Evolutionary conservation across 768 basidiomycete species (phyloP), one percentile per base, ranked within the genome.

Genomic region (Tubosaeta sp.): DNA sequence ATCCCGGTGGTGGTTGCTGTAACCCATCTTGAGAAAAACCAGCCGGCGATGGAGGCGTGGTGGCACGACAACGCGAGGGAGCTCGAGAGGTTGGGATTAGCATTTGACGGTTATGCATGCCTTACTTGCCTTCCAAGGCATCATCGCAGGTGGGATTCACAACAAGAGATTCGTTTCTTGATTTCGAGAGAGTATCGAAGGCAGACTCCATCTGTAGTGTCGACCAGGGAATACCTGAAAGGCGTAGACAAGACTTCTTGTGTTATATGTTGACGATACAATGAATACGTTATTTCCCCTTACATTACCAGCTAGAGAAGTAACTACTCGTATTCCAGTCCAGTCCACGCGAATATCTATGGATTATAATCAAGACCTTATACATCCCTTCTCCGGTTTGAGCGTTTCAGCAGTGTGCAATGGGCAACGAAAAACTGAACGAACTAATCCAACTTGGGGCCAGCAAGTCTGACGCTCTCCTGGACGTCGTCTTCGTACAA

Each of bases 401-500:
- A 48, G 40, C 4, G 46, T 51, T 55, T 45, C 46, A 38, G 31
- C 21, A 45, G 38, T 25, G 40, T 39, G 29, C 6, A 34, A 42
- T 13, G 4, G 31, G n/a, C n/a, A n/a, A n/a, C n/a, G n/a, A n/a
- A n/a, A n/a, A n/a, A 7, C 6, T 22, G 32, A 45, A 21, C 2
- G 11, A 32, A 44, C 40, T 55, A 67, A 42, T 68, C 66, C 49
- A 68, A 42, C 44, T 13, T 69, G 19, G 94, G 95, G 34, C 94
- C 95, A 21, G 94, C 91, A 55, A 79, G 64, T 62, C 86, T 78
- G 51, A 96, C 92, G 69, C 85, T 86, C 61, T 80, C 79, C 29
- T 83, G 78, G 8, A 95, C 90, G 59, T 90, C 90, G 62, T 76
- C 80, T 75, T 94, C 88, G 68, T 98, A 98, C 68, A 94, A 72